Conservation (phyloP, 2,329 filamentous ascomycete genomes). For the Diatrype stigma region DNA sequence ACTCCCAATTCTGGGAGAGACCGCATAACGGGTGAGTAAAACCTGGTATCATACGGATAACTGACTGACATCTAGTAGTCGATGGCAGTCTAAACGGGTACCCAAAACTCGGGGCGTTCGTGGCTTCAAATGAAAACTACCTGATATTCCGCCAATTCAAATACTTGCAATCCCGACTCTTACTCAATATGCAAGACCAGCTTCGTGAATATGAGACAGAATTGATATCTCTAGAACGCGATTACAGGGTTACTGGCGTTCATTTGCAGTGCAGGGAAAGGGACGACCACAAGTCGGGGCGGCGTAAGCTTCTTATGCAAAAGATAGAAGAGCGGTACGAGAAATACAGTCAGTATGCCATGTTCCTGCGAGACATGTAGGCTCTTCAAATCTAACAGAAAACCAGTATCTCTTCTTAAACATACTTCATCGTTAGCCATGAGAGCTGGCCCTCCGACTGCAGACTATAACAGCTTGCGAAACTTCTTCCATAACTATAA, state of each 20-base stretch:
- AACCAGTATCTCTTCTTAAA: constrained; percentile 3
- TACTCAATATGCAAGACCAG: constrained; percentile 9
- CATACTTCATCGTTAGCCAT: background rate
- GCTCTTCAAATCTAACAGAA: background rate
- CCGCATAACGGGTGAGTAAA: too few species aligned
- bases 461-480: constrained; percentile 1
- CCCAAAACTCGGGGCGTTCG: constrained; percentile 6
- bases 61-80: too few species aligned
- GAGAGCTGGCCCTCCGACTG: background rate
- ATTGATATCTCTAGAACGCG: constrained; percentile 3
- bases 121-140: background rate
- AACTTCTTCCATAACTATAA: background rate
- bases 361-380: background rate
- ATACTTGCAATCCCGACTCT: constrained; percentile 9
- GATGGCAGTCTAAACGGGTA: constrained; percentile 2
- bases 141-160: constrained; percentile 10
- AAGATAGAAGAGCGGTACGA: constrained; percentile 6
- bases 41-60: too few species aligned
- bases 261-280: background rate
- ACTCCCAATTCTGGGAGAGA: too few species aligned
- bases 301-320: background rate
- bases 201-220: constrained; percentile 4
- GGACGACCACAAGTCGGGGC: background rate
- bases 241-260: background rate
- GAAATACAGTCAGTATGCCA: constrained; percentile 9